phyloP scores from a whole-genome alignment of 164 flowering plant species.

The Berberis vulgaris region DNA sequence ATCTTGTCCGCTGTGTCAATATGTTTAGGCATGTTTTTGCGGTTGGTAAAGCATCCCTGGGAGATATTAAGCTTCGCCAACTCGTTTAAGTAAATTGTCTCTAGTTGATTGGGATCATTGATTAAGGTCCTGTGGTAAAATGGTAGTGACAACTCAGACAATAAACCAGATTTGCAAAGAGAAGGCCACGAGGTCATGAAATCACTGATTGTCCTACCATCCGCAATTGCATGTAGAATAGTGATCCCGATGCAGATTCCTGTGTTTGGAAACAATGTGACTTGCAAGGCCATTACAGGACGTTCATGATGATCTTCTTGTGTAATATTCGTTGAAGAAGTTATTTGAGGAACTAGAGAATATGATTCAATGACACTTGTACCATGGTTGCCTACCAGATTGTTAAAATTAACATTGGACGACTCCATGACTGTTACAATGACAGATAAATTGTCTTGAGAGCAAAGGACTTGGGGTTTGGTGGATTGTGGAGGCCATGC shows the following conservation, averaged over 20 bases:
- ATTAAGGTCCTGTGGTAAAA: background rate
- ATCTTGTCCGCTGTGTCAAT: background rate
- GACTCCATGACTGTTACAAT: conserved; percentile 12
- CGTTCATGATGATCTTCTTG: background rate
- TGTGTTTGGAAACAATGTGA: conserved; percentile 1
- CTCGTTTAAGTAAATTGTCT: background rate
- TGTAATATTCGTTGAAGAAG: background rate
- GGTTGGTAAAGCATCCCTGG: background rate
- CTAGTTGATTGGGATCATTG: background rate
- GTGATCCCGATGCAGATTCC: background rate
- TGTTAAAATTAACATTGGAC: background rate
- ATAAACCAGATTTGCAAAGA: background rate
- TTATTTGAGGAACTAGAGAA: background rate
- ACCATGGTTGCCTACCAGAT: background rate
- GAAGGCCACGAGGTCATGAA: background rate
- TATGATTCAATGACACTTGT: background rate
- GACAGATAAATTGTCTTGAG: conserved; percentile 23
- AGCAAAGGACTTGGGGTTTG: conserved; percentile 20
- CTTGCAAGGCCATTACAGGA: conserved; percentile 1
- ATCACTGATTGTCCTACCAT: background rate
- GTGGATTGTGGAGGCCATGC: conserved; percentile 15
- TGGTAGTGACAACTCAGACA: background rate
- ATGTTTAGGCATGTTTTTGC: too few relatives aligned
- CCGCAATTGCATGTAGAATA: background rate
- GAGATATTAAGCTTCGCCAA: background rate